A percentile compares a stretch with the other conserved stretches of the same genome.
These are phyloP conservation scores for Pachysandra terminalis DNA, from an alignment of 164 flowering plant genomes.

Conservation along the genomic window DNA sequence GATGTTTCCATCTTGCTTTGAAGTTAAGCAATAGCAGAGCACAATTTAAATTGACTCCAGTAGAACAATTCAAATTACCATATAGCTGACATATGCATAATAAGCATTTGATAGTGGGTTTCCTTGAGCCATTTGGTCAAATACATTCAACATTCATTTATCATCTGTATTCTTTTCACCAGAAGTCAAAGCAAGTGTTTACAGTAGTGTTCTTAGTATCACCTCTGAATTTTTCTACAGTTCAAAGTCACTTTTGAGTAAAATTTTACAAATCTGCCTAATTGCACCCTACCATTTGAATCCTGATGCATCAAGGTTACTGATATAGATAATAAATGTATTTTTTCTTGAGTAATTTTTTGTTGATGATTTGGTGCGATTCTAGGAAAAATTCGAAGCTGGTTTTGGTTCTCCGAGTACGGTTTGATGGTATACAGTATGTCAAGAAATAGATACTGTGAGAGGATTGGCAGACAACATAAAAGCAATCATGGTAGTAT, in stretches of 20 bases:
- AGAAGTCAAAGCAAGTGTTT: neutral
- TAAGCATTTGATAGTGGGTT: neutral
- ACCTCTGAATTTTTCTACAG: too few relatives aligned
- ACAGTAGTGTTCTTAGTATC: neutral
- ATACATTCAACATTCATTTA: too few relatives aligned
- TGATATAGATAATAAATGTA: neutral
- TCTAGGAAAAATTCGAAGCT: conserved; percentile 77
- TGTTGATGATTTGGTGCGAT: conserved; percentile 14
- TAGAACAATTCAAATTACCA: neutral
- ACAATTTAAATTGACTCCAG: neutral
- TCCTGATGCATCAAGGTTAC: neutral
- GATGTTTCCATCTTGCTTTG: neutral
- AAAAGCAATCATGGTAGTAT: conserved; percentile 90
- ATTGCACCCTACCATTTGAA: neutral
- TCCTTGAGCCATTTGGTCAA: neutral
- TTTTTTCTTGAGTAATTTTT: neutral
- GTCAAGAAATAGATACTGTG: conserved; percentile 86
- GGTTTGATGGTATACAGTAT: conserved; percentile 89
- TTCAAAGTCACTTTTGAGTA: too few relatives aligned
- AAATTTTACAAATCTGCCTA: too few relatives aligned
- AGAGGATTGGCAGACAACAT: conserved; percentile 89
- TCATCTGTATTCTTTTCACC: neutral
- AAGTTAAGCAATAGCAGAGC: neutral
- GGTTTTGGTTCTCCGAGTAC: conserved; percentile 96
- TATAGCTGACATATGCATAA: neutral